Evolutionary conservation across 495 filamentous ascomycete genomes (phyloP), one percentile per base, ranked within the genome.

Genomic region (Massariosphaeria phaeospora): DNA sequence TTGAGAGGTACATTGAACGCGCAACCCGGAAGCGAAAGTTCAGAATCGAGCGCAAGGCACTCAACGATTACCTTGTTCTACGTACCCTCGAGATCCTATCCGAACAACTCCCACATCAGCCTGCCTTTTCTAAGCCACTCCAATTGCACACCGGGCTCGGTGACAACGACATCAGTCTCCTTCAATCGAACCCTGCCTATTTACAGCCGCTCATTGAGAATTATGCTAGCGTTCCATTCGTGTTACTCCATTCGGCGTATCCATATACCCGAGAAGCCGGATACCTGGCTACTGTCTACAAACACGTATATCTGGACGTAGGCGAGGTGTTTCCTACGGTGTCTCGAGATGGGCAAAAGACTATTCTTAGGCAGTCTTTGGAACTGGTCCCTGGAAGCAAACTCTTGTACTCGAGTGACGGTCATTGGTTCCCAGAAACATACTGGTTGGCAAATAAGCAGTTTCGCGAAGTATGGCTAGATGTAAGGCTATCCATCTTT

Each of bases 121-220:
- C 35, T 20, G 57, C 51, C 41, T 49, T 58, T 49, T 23, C 66
- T 52, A 93, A 93, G 62, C 88, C 90, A 1, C 65, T 96, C 25
- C 89, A 95, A 62, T 86, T 96, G 52, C 89, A 95, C 61, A 91
- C 88, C 0, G 90, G 90, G 0, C 74, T 95, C 1, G 90, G 89
- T 0, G 89, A 95, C 61, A 88, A 84, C 57, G 88, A 94, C 68
- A 84, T 95, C 45, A 78, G 73, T 4, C 73, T 95, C 7, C 63
- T 78, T 0, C 76, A 74, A 43, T 78, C 88, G 0, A 91, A 89
- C 48, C 89, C 90, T 7, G 81, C 88, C 31, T 81, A 86, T 62
- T 64, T 96, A 29, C 87, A 95, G 67, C 68, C 72, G 0, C 77
- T 95, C 52, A 89, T 96, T 55, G 74, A 80, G 12, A 71, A 75